Evolutionary conservation across 257 asterid species (phyloP).

Genomic region (Solanum rostratum): DNA sequence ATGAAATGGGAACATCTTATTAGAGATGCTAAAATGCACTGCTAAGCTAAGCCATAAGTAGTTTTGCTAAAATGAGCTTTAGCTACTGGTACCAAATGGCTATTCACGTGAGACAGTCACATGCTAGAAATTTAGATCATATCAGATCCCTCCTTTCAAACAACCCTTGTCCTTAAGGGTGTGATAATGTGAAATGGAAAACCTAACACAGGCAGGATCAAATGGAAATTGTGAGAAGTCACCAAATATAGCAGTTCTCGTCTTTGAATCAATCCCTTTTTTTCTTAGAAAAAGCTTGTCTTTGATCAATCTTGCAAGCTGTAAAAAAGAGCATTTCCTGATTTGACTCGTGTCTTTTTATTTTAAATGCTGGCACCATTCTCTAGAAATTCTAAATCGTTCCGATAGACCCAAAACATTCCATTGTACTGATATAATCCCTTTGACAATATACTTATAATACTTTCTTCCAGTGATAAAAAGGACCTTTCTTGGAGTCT

Average conservation of each 20-base stretch:
- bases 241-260: neutral
- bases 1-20: neutral
- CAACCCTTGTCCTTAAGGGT: neutral
- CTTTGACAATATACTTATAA: slow-evolving; percentile 58
- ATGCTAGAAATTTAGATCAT: neutral
- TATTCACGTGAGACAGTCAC: neutral
- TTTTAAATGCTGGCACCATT: slow-evolving; percentile 27
- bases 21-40: neutral
- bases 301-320: neutral
- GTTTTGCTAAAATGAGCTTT: neutral
- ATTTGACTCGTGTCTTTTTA: neutral
- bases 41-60: neutral
- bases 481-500: slow-evolving; percentile 73
- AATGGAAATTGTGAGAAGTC: neutral
- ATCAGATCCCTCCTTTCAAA: neutral
- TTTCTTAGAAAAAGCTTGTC: too few species aligned
- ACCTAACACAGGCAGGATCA: neutral
- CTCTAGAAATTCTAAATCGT: slow-evolving; percentile 36
- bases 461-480: slow-evolving; percentile 57
- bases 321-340: neutral
- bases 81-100: neutral
- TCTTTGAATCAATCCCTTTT: neutral
- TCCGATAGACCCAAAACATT: slow-evolving; percentile 35
- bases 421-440: slow-evolving; percentile 62
- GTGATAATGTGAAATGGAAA: neutral